Base-by-base conservation (phyloP, 139 green algal species). In the Diplosphaera chodatii region DNA sequence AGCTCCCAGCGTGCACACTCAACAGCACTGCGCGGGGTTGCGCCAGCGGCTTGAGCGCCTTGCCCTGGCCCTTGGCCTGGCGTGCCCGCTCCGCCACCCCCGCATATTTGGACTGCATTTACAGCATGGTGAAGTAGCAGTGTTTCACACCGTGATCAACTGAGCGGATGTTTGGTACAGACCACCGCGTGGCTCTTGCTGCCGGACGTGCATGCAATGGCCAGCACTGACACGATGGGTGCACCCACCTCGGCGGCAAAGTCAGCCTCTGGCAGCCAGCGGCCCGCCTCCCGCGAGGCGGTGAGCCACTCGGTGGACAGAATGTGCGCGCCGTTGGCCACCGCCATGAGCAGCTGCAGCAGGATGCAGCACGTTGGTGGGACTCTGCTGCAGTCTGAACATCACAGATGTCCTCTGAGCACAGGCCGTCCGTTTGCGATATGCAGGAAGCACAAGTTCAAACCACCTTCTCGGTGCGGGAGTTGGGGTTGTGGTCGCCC, bases 401-500 rank as follows among this genome's bases (percentile, higher is more conserved):
- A n/a, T n/a, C n/a, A n/a, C n/a, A n/a, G n/a, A n/a, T n/a, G n/a
- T n/a, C n/a, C n/a, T n/a, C n/a, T n/a, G n/a, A n/a, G n/a, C n/a
- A n/a, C n/a, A n/a, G n/a, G n/a, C n/a, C n/a, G n/a, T n/a, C n/a
- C n/a, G n/a, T n/a, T n/a, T n/a, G n/a, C n/a, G n/a, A n/a, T n/a
- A n/a, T n/a, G n/a, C n/a, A n/a, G n/a, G n/a, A n/a, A n/a, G n/a
- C n/a, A n/a, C n/a, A n/a, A n/a, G n/a, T n/a, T n/a, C n/a, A n/a
- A n/a, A n/a, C n/a, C n/a, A 83, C 64, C 77, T 91, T 91, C 25
- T 90, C 31, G 2, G 86, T 91, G 66, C 84, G 83, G 8, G 81
- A 70, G 22, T 37, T 59, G 48, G 48, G 18, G 48, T 23, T 23
- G 48, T 25, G 48, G 10, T 59, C 66, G n/a, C 84, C 84, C 15